phyloP scores from a whole-genome alignment of 139 green algal genomes.

The Micractinium conductrix region DNA sequence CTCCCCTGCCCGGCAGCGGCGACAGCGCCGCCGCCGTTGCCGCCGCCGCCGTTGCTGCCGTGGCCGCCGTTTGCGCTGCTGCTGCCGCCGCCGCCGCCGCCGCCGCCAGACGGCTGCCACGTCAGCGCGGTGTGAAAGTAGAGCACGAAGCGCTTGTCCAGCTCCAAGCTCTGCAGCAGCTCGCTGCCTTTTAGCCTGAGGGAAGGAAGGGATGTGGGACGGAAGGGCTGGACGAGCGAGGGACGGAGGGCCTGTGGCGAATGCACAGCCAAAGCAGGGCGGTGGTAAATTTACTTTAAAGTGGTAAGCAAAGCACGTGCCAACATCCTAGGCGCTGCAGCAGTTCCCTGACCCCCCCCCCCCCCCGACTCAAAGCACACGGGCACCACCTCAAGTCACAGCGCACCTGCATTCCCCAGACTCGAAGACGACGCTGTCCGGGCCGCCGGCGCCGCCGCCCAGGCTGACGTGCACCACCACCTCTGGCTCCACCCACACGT shows the following conservation, averaged over 20 bases:
- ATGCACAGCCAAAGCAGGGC: too few relatives aligned
- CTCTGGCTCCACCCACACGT: slow-evolving; percentile 67
- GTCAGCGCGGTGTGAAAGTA: slow-evolving; percentile 23
- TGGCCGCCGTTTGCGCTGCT: neutral
- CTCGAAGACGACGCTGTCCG: slow-evolving; percentile 36
- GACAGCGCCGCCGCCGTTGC: neutral
- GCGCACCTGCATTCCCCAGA: slow-evolving; percentile 1
- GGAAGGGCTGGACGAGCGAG: too few relatives aligned
- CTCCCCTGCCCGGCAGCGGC: neutral
- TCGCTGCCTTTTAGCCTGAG: slow-evolving; percentile 12
- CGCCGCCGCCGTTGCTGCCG: neutral
- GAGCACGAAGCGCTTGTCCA: slow-evolving; percentile 20
- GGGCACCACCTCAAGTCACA: too few relatives aligned
- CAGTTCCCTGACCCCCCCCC: too few relatives aligned
- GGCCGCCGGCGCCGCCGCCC: neutral
- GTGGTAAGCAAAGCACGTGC: too few relatives aligned
- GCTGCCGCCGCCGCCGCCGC: neutral
- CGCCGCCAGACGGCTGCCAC: neutral
- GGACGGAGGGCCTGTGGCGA: too few relatives aligned
- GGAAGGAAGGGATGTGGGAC: neutral
- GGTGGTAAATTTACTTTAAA: too few relatives aligned
- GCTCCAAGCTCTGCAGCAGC: slow-evolving; percentile 2
- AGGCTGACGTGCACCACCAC: slow-evolving; percentile 51
- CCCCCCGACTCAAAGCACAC: too few relatives aligned
- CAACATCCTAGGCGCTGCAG: too few relatives aligned